These are phyloP conservation scores for Aspergillus eucalypticola DNA, from an alignment of 2,329 filamentous ascomycete genomes.

Conservation along the genomic window DNA sequence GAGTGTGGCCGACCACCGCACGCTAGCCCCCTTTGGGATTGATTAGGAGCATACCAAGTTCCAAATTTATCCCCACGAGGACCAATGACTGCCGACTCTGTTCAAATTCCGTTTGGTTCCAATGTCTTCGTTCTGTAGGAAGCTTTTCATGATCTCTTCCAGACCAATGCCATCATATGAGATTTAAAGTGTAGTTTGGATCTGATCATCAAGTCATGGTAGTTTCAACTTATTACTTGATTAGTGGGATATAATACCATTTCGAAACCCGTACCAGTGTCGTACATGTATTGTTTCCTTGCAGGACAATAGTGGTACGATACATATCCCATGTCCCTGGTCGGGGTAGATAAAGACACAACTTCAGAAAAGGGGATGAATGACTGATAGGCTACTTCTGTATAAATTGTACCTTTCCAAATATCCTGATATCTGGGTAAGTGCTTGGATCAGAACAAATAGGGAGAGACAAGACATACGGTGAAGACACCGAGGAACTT, in stretches of 20 bases:
- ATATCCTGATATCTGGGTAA: neutral
- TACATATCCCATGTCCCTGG: neutral
- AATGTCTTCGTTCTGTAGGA: constrained; percentile 4
- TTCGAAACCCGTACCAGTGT: neutral
- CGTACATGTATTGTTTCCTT: neutral
- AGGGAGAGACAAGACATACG: too few relatives aligned
- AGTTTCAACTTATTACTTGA: too few relatives aligned
- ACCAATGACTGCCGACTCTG: constrained; percentile 4
- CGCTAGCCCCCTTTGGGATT: neutral
- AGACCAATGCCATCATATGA: neutral
- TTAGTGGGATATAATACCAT: neutral
- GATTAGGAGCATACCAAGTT: neutral
- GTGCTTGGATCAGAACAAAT: neutral
- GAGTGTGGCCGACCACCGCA: constrained; percentile 2
- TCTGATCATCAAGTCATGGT: neutral
- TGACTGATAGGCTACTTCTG: too few relatives aligned
- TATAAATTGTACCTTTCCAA: too few relatives aligned
- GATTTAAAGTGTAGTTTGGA: neutral
- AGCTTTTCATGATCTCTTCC: constrained; percentile 11
- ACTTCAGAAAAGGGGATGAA: neutral
- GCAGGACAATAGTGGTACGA: neutral
- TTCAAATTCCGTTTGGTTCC: constrained; percentile 4
- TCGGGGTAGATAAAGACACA: neutral
- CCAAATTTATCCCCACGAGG: constrained; percentile 14
- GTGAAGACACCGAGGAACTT: too few relatives aligned